A percentile compares a stretch with the other conserved stretches of the same genome.
phyloP scores from a whole-genome alignment of 768 basidiomycete species.

The Pseudohyphozyma bogoriensis region DNA sequence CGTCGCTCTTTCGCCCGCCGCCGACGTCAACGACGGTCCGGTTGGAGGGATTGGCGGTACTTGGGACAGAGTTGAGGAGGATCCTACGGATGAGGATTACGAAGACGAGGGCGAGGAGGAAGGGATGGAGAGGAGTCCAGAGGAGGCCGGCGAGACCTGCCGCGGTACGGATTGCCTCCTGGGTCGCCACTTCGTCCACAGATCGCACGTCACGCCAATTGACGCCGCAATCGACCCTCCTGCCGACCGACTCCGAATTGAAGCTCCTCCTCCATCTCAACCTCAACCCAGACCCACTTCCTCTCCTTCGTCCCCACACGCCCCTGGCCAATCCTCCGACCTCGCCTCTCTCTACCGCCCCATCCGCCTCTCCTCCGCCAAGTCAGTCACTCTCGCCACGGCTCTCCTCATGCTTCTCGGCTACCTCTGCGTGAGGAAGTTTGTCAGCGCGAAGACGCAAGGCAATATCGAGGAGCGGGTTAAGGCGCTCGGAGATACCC shows the following conservation, averaged over 20 bases:
- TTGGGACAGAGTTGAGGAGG: too few species aligned
- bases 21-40: conserved; percentile 31
- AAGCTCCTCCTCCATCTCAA: conserved; percentile 4
- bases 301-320: conserved; percentile 3
- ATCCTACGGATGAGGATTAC: too few species aligned
- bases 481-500: background rate
- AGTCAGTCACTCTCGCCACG: background rate
- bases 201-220: background rate
- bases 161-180: conserved; percentile 24
- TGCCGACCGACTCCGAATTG: conserved; percentile 11
- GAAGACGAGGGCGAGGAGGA: conserved; percentile 19
- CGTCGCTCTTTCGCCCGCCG: conserved; percentile 46
- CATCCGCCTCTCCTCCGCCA: background rate
- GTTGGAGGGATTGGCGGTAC: conserved; percentile 32
- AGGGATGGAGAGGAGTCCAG: background rate
- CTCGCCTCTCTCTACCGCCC: background rate
- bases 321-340: background rate
- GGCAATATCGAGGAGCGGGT: background rate
- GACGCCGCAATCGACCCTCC: conserved; percentile 8
- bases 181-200: conserved; percentile 20
- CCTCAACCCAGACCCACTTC: conserved; percentile 8
- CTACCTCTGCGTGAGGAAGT: background rate
- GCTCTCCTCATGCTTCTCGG: background rate
- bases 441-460: background rate
- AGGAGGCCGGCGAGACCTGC: conserved; percentile 4